Base-by-base conservation (phyloP, 2,329 filamentous ascomycete species). In the Leptographium procerum region DNA sequence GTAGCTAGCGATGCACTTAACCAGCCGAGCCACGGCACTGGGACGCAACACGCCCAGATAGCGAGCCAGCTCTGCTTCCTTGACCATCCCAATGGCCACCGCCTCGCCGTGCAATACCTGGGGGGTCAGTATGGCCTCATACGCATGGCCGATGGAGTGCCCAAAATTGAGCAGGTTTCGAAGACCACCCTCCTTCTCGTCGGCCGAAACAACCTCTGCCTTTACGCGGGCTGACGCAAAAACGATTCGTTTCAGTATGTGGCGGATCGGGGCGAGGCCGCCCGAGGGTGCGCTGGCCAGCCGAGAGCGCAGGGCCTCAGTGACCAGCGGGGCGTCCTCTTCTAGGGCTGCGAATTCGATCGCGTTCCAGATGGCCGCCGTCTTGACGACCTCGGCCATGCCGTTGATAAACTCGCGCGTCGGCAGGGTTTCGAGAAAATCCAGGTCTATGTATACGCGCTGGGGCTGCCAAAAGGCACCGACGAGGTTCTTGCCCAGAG, bases 381-480 rank as follows among this genome's bases (percentile, higher is more conserved):
- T 99, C 81, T 96, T 96, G 70, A 96, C 82, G 33, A 99, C 92
- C 75, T 99, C 94, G 29, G 92, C 94, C 92, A 99, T 96, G 61
- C 94, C 94, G 70, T 99, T 99, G 73, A 96, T 91, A 68, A 99
- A 92, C 73, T 99, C 92, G 64, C 94, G 82, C 63, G 87, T 85
- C 1, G 92, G 91, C 24, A 99, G 77, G 1, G 91, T 95, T 69
- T 95, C 89, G 58, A 99, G 78, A 69, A 99, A 97, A 58, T 85
- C 81, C 61, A 97, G 78, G 71, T 99, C 94, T 66, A 99, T 91
- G 73, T 96, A 99, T 64, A 97, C 91, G 62, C 90, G 85, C 67
- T 87, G 81, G 5, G 94, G 94, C 70, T 99, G 94, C 91, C 92
- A 97, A 73, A 99, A 97, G 36, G 92, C 85, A 4, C 94, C 94